These are phyloP conservation scores for Nephromyces sp. DNA, from an alignment of 169 alveolate species.

Conservation along the genomic window DNA sequence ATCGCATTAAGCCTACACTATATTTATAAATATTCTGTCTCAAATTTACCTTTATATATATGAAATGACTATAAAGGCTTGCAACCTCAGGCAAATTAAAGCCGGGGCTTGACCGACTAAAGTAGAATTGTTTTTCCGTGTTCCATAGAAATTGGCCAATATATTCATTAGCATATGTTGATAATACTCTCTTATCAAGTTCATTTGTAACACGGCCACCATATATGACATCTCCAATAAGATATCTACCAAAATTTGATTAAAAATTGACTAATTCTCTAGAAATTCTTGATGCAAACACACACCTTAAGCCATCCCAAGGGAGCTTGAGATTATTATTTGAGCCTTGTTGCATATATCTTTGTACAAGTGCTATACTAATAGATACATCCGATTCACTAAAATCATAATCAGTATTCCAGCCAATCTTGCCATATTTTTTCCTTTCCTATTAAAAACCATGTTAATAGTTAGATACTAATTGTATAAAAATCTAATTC, in stretches of 20 bases:
- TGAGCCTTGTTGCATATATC: constrained; percentile 39
- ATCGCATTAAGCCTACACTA: neutral
- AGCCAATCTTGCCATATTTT: constrained; percentile 83
- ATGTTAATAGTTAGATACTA: neutral
- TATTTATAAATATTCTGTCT: neutral
- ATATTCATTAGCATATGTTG: constrained; percentile 52
- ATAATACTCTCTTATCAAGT: constrained; percentile 78
- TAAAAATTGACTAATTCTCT: neutral
- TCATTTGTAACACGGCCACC: constrained; percentile 93
- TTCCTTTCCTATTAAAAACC: constrained; percentile 60
- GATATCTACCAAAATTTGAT: constrained; percentile 47
- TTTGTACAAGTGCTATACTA: constrained; percentile 56
- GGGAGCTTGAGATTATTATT: constrained; percentile 66
- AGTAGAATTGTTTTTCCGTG: constrained; percentile 74
- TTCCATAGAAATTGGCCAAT: constrained; percentile 85
- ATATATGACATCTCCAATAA: constrained; percentile 87
- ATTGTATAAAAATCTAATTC: neutral
- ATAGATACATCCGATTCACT: constrained; percentile 82
- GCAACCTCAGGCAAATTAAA: constrained; percentile 60
- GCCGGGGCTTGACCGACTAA: constrained; percentile 40
- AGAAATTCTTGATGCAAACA: neutral
- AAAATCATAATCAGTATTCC: constrained; percentile 87
- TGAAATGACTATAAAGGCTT: constrained; percentile 51
- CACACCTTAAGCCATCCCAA: constrained; percentile 46
- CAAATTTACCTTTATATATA: constrained; percentile 43